Evolutionary conservation across 2,329 filamentous ascomycete species (phyloP), one percentile per base, ranked within the genome.

Genomic region (Penicillium sp.): DNA sequence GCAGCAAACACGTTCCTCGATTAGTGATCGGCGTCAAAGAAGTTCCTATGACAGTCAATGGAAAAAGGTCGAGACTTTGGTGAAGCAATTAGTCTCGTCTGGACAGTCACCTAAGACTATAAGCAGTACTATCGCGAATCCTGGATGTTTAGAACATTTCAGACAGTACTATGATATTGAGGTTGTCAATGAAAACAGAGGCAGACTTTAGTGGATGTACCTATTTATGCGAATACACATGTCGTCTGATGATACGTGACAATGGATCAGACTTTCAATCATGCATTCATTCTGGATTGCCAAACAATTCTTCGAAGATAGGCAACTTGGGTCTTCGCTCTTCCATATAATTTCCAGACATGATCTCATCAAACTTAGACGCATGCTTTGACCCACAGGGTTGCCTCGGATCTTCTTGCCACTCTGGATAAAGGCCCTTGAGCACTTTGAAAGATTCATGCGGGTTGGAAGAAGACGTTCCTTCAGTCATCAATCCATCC

Each of bases 81-180:
- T 57, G 1, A 60, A 59, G 37, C 51, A 58, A 7, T 35, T 58
- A 8, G n/a, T 58, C 6, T 60, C 53, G 4, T 33, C 58, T 35
- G 58, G 58, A 1, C 26, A 62, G 14, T 6, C 56, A 12, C 58
- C 56, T 11, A 54, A 49, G 9, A 48, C 40, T 2, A 56, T 61
- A 20, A 62, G 60, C 42, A 59, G 58, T 31, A 62, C 60, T 11
- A 54, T 62, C 25, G 54, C 54, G 2, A 59, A 62, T 31, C 54
- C 54, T 2, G 48, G 25, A 4, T 61, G 52, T 31, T 29, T 61
- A 25, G 45, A 59, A 15, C 23, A 53, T 25, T 62, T 59, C 20
- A 59, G 50, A 41, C 31, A 61, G 50, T 61, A 59, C 53, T 49
- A 55, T 50, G 46, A 55, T 35, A 15, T 54, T 35, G 56, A 62